Evolutionary conservation across 2,329 filamentous ascomycete genomes (phyloP), one percentile per base, ranked within the genome.

Genomic region (Hymenoscyphus scutula): DNA sequence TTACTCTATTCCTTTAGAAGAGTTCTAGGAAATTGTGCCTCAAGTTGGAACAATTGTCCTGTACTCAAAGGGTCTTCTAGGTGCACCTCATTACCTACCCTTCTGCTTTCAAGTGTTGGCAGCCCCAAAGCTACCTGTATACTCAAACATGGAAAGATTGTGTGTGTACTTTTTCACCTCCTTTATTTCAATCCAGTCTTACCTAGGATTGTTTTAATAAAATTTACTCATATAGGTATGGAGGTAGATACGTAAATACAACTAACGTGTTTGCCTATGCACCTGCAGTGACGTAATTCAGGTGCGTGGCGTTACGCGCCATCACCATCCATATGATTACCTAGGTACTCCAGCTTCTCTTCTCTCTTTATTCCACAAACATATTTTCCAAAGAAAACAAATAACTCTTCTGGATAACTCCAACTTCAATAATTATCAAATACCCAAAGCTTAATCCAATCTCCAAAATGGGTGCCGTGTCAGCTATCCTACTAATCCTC

Each of bases 401-500:
- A 11, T 25, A 19, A 6, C 15, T 23, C 11, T 23, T 25, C 11
- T 7, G 13, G n/a, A 2, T 6, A 8, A 48, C 2, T n/a, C n/a
- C n/a, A 3, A 48, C 4, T 3, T 23, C 6, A 23, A 48, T 17
- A 25, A 23, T 23, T 23, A 23, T 6, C n/a, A 19, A 48, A 48
- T 23, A 48, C 41, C 19, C 32, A 34, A 48, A 8, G 10, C 41
- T 54, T 29, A 59, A 51, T n/a, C 32, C 59, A 56, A 62, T 19
- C 59, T n/a, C 37, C 58, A 66, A 73, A 68, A 76, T 76, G 74
- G 72, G 73, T 60, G 67, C 65, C 25, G 65, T 69, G 30, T 77
- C 77, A 19, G 76, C 75, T 54, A 66, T 81, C 32, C 74, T 77
- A 61, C 65, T 81, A 62, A 75, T 82, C 51, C 67, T 82, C 25